These are phyloP conservation scores for Plantago coronopus DNA, from an alignment of 305 asterid genomes.

Conservation along the genomic window DNA sequence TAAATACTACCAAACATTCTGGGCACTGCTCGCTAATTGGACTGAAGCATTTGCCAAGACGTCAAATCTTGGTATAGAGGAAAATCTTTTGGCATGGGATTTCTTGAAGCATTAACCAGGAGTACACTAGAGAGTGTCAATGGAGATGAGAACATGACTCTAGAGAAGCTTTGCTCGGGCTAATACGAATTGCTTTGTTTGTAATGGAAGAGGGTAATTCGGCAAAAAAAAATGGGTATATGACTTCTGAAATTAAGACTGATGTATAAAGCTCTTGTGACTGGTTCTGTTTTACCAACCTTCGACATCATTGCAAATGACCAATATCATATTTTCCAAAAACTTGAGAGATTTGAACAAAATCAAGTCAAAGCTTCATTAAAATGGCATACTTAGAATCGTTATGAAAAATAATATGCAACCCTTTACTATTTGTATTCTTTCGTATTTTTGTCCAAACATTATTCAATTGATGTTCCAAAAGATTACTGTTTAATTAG, in stretches of 20 bases:
- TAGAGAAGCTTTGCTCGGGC: constrained; percentile 82
- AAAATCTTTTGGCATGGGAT: constrained; percentile 97
- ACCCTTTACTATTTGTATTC: too few species aligned
- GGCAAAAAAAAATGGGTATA: constrained; percentile 1
- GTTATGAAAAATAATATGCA: too few species aligned
- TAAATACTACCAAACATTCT: constrained; percentile 61
- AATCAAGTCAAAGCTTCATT: too few species aligned
- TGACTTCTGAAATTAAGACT: background rate
- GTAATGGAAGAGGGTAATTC: constrained; percentile 14
- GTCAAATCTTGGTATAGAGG: constrained; percentile 73
- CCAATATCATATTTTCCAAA: too few species aligned
- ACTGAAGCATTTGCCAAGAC: constrained; percentile 88
- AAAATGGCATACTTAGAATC: too few species aligned
- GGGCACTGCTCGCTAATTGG: constrained; percentile 95
- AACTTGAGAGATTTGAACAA: too few species aligned
- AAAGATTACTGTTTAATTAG: too few species aligned
- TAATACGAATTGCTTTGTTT: constrained; percentile 23
- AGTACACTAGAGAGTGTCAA: constrained; percentile 63
- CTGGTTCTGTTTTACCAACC: background rate
- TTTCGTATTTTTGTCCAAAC: too few species aligned
- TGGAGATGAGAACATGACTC: constrained; percentile 87
- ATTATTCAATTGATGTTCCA: too few species aligned
- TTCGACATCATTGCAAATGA: background rate
- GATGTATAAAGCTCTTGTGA: background rate
- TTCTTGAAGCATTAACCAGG: constrained; percentile 64